Percentiles rank a stretch among this genome's conserved stretches.
Evolutionary conservation across 1,284 basidiomycete species (phyloP).

Genomic region (Serendipita sp.): DNA sequence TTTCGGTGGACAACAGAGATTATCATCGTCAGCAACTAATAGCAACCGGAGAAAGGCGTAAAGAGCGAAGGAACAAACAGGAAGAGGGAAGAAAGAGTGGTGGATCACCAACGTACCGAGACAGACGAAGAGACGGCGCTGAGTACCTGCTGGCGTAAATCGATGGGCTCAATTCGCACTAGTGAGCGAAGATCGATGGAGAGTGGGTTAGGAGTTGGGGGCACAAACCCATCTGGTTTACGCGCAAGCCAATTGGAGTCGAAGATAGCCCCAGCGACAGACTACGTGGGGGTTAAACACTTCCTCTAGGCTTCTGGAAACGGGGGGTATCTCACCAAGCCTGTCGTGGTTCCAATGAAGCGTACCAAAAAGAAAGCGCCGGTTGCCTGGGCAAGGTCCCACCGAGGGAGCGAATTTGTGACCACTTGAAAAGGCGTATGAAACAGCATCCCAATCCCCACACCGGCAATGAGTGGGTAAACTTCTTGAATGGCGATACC

Average conservation of each 20-base stretch:
- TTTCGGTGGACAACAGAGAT: too few species aligned
- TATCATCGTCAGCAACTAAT: conserved; percentile 12
- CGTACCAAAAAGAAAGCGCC: conserved; percentile 71
- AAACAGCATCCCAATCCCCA: conserved; percentile 67
- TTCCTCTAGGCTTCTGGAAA: conserved; percentile 7
- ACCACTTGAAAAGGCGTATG: conserved; percentile 71
- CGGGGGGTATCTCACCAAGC: conserved; percentile 37
- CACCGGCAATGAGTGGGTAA: conserved; percentile 54
- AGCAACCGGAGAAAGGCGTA: conserved; percentile 2
- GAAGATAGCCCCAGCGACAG: conserved; percentile 61
- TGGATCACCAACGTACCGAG: conserved; percentile 11
- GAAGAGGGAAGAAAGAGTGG: background rate
- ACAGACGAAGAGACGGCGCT: conserved; percentile 13
- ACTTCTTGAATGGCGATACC: conserved; percentile 29
- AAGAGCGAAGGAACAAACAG: background rate
- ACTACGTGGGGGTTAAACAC: conserved; percentile 27
- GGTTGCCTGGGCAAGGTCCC: conserved; percentile 59
- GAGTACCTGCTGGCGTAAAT: conserved; percentile 11
- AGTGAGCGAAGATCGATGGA: conserved; percentile 42
- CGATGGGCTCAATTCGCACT: conserved; percentile 22
- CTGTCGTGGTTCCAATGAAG: conserved; percentile 67
- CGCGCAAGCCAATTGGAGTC: conserved; percentile 33
- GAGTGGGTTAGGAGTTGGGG: conserved; percentile 26
- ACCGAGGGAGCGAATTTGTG: conserved; percentile 41
- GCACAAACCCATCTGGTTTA: conserved; percentile 34